phyloP scores from a whole-genome alignment of 2,329 filamentous ascomycete species.

The Fonsecaea monophora region DNA sequence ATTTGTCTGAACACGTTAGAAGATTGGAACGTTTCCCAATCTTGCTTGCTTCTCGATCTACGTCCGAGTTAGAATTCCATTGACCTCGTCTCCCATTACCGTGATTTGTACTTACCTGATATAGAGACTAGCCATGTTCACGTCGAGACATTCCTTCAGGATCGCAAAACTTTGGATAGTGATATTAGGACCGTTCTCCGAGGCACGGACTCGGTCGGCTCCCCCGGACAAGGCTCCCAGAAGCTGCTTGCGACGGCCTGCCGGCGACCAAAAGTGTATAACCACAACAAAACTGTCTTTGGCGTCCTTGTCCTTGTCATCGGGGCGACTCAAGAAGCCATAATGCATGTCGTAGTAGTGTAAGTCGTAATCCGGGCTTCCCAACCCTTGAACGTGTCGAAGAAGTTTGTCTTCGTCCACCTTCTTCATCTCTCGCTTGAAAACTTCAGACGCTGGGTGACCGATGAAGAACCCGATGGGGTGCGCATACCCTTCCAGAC shows the following conservation, averaged over 20 bases:
- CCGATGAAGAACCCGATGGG: slow-evolving; percentile 23
- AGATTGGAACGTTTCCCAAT: slow-evolving; percentile 21
- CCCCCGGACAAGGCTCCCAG: slow-evolving; percentile 13
- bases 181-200: not conserved
- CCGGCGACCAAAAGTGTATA: slow-evolving; percentile 21
- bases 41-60: not conserved
- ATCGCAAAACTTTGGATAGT: slow-evolving; percentile 5
- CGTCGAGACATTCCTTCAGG: slow-evolving; percentile 2
- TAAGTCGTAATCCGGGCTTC: slow-evolving; percentile 27
- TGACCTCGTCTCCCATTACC: not conserved
- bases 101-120: not conserved
- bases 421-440: slow-evolving; percentile 42
- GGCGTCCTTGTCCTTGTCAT: slow-evolving; percentile 23
- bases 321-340: slow-evolving; percentile 16
- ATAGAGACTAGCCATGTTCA: slow-evolving; percentile 8
- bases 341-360: slow-evolving; percentile 24
- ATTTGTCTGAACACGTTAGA: slow-evolving; percentile 9
- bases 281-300: slow-evolving; percentile 22
- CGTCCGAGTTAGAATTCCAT: not conserved
- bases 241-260: slow-evolving; percentile 26
- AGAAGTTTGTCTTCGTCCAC: slow-evolving; percentile 31
- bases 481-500: slow-evolving; percentile 24
- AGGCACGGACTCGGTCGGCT: slow-evolving; percentile 7
- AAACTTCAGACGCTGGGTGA: slow-evolving; percentile 9
- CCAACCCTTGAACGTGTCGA: slow-evolving; percentile 23